Base-by-base conservation (phyloP, 129 eudicot genomes). In the Smallanthus sonchifolius region DNA sequence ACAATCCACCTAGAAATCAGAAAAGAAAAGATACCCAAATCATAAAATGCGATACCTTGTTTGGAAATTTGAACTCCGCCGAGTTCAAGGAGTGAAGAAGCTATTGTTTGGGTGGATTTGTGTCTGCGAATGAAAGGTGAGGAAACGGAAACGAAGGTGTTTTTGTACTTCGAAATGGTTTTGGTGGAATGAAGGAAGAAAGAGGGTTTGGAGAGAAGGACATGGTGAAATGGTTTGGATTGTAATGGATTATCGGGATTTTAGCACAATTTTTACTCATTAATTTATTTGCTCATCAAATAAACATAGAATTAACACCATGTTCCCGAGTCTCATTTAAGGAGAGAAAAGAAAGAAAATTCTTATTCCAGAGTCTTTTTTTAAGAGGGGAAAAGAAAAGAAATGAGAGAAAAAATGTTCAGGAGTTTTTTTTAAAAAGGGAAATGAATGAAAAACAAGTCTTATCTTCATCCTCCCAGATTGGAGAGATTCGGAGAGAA, bases 41-140 rank as follows among this genome's bases (percentile, higher is more conserved):
- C 20, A 2, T 1, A 79, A 54, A 54, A 68, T 17, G 45, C 38
- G 30, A 32, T 30, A 88, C 97, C 97, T 42, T 92, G 84, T 82
- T 81, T 92, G 65, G 89, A 69, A 73, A 92, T 74, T 62, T 88
- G 76, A 65, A 88, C 81, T n/a, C 93, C 96, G 14, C 97, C 97
- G 37, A 89, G 86, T 38, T 92, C 89, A 60, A 92, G 82, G 74
- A 81, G 84, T 11, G 97, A 86, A 74, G 84, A 79, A 17, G 77
- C 61, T 5, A 62, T 8, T 11, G 78, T 34, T 51, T 74, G 83
- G 43, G 85, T 69, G 84, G 80, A 76, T 71, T 87, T 85, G 70
- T 75, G 59, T 42, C 81, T 69, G 74, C 77, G 84, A 61, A 54
- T 13, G 11, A 34, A 54, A 10, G 85, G 73, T 14, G 92, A 20